phyloP scores from a whole-genome alignment of 2,329 filamentous ascomycete species.

The Pseudogymnoascus sp. region DNA sequence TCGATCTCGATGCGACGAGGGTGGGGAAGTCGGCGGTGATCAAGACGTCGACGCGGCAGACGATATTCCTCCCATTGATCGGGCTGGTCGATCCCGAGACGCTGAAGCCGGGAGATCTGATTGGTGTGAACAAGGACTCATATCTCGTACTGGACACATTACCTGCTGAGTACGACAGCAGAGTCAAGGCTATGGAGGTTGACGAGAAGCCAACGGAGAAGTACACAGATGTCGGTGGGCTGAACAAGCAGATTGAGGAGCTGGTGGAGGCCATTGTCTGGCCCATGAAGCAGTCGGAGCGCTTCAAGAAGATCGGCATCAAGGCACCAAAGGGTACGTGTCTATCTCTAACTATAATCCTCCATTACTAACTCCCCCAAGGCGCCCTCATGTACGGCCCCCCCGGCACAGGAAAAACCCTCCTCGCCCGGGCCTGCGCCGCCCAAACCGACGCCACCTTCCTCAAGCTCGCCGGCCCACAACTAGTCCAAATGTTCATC shows the following conservation, averaged over 20 bases:
- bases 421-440: conserved; percentile 89
- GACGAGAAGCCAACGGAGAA: conserved; percentile 99
- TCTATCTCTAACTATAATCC: not conserved
- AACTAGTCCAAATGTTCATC: conserved; percentile 99
- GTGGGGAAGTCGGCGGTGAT: conserved; percentile 98
- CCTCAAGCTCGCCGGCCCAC: conserved; percentile 93
- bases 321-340: conserved; percentile 91
- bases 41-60: conserved; percentile 97
- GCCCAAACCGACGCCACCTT: conserved; percentile 98
- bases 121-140: conserved; percentile 98
- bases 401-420: conserved; percentile 82
- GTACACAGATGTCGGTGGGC: conserved; percentile 92
- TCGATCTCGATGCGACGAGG: conserved; percentile 91
- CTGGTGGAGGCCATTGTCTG: conserved; percentile 97
- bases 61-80: conserved; percentile 95
- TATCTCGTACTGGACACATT: conserved; percentile 95
- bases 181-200: conserved; percentile 99
- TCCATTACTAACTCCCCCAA: conserved; percentile 31
- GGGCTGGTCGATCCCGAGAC: conserved; percentile 93
- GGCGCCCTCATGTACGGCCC: conserved; percentile 98
- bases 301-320: conserved; percentile 99
- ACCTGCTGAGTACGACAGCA: conserved; percentile 95
- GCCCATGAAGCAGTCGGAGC: conserved; percentile 99
- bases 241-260: conserved; percentile 99
- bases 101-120: conserved; percentile 90